These are phyloP conservation scores for Streptanthus diversifolius DNA, from an alignment of 345 rosid species.

Conservation along the genomic window DNA sequence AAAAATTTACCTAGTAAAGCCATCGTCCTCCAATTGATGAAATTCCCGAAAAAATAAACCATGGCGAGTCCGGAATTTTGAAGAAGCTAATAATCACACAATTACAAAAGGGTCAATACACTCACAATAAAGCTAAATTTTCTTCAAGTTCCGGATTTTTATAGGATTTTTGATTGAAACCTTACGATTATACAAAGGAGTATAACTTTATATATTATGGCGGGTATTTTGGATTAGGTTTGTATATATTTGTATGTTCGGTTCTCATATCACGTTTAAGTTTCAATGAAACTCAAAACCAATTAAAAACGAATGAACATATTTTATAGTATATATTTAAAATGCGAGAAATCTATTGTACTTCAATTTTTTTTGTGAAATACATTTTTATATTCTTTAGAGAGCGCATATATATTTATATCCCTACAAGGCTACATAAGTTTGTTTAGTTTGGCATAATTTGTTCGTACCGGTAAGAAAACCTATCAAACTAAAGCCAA, in stretches of 20 bases:
- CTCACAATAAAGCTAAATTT: not conserved
- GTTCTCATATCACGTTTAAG: not conserved
- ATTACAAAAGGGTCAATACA: not conserved
- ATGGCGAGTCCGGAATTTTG: slow-evolving; percentile 33
- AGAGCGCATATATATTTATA: no score
- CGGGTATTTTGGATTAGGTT: not conserved
- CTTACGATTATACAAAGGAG: not conserved
- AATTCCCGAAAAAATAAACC: slow-evolving; percentile 29
- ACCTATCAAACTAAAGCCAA: not conserved
- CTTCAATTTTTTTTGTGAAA: not conserved
- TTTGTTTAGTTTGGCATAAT: not conserved
- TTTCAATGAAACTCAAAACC: not conserved
- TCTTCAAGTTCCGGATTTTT: not conserved
- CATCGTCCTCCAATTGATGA: slow-evolving; percentile 29
- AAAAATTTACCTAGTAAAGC: slow-evolving; percentile 30
- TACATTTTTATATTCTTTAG: not conserved
- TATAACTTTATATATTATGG: not conserved
- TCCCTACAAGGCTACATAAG: not conserved
- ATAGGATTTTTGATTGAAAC: not conserved
- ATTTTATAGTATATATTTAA: not conserved
- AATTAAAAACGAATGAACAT: not conserved
- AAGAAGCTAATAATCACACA: slow-evolving; percentile 21
- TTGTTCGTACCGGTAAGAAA: not conserved
- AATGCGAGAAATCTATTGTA: not conserved
- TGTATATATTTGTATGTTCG: not conserved